Conservation (phyloP, 345 rosid genomes). For the Syzygium oleosum region DNA sequence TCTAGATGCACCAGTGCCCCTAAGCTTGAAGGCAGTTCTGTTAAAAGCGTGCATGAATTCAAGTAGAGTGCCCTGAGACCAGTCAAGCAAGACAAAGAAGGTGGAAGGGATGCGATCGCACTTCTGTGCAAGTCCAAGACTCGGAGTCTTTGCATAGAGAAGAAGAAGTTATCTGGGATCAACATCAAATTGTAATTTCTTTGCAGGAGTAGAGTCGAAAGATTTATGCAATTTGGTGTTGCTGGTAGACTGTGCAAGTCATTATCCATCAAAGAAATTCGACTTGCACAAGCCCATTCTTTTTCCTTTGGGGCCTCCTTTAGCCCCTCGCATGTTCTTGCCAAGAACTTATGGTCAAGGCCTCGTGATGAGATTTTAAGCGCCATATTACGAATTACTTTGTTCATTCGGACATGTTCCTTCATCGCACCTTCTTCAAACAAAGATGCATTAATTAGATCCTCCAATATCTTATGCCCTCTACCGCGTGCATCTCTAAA, state of each 20-base stretch:
- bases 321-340: background rate
- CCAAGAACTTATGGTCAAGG: background rate
- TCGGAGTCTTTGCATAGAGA: slow-evolving; percentile 7
- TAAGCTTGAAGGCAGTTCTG: slow-evolving; percentile 4
- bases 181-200: background rate
- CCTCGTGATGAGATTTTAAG: slow-evolving; percentile 6
- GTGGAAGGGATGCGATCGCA: slow-evolving; percentile 4
- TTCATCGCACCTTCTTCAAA: slow-evolving; percentile 6
- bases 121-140: slow-evolving; percentile 16
- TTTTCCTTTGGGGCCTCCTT: background rate
- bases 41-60: slow-evolving; percentile 1
- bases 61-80: slow-evolving; percentile 10
- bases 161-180: slow-evolving; percentile 4
- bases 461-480: slow-evolving; percentile 3
- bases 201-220: slow-evolving; percentile 11
- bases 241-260: slow-evolving; percentile 1
- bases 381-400: slow-evolving; percentile 5
- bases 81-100: background rate
- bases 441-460: slow-evolving; percentile 10
- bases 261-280: slow-evolving; percentile 17
- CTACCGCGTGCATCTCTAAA: background rate
- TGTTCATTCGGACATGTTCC: slow-evolving; percentile 13
- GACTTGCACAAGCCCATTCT: slow-evolving; percentile 1
- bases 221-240: slow-evolving; percentile 2
- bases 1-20: background rate